Evolutionary conservation across 2,329 filamentous ascomycete species (phyloP).

Genomic region (Fusarium napiforme): DNA sequence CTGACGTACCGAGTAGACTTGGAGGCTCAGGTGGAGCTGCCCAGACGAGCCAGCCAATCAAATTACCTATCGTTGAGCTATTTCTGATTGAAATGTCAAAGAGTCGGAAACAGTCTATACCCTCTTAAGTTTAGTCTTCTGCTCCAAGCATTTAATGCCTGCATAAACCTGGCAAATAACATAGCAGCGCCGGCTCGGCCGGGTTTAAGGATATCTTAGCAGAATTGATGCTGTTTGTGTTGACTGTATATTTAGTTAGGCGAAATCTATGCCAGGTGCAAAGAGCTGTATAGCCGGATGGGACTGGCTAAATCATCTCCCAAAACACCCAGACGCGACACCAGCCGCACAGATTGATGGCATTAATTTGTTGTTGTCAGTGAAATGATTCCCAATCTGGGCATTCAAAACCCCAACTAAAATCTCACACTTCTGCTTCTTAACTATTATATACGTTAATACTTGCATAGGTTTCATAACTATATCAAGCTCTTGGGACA

Average conservation of each 20-base stretch:
- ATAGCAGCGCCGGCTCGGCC: background rate
- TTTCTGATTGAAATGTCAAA: background rate
- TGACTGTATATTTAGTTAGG: background rate
- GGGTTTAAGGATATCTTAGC: background rate
- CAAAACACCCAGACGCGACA: too few species aligned
- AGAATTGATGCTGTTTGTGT: background rate
- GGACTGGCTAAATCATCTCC: too few species aligned
- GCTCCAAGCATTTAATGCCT: fast-evolving
- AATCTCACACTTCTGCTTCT: too few species aligned
- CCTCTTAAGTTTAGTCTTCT: background rate
- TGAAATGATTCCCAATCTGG: too few species aligned
- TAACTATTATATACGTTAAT: too few species aligned
- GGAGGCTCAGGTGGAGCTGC: background rate
- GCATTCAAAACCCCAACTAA: too few species aligned
- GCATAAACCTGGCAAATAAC: background rate
- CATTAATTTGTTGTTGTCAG: fast-evolving
- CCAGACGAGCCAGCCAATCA: background rate
- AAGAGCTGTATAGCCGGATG: too few species aligned
- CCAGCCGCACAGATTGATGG: too few species aligned
- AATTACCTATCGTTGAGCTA: fast-evolving
- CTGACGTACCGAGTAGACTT: background rate
- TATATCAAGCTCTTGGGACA: background rate
- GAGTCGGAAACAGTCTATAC: background rate
- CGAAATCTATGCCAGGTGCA: too few species aligned
- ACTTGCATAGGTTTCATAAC: fast-evolving